Percentiles rank a stretch among this genome's conserved stretches.
Evolutionary conservation across 495 filamentous ascomycete genomes (phyloP).

Genomic region (Cercophora newfieldiana): DNA sequence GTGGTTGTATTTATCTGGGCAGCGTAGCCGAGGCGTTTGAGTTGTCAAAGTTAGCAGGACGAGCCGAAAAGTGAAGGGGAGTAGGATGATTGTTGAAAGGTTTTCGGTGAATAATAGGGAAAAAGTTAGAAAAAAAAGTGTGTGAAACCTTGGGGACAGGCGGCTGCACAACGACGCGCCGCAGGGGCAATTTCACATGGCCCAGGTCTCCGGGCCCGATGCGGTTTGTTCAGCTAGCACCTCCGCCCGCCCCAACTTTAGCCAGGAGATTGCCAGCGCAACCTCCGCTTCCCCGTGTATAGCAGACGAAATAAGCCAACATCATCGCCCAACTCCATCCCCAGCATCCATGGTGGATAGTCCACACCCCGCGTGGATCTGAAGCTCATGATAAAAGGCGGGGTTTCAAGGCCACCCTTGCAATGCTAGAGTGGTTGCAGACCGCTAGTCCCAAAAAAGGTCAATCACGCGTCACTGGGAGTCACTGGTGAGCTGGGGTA

Average conservation of each 20-base stretch:
- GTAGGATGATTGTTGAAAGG: neutral
- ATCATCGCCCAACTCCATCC: neutral
- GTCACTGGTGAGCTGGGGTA: neutral
- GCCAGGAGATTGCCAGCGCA: neutral
- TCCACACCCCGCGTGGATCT: neutral
- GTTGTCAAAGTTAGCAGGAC: neutral
- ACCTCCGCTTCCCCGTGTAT: neutral
- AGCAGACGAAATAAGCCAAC: neutral
- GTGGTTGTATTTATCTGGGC: neutral
- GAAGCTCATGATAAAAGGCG: neutral
- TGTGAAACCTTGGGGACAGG: neutral
- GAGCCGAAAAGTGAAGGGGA: neutral
- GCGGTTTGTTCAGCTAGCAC: neutral
- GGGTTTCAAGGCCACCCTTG: constrained; percentile 3
- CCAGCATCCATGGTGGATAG: neutral
- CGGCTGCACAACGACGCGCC: constrained; percentile 7
- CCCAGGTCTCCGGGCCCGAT: neutral
- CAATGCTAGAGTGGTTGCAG: constrained; percentile 12
- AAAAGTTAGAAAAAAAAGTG: constrained; percentile 4
- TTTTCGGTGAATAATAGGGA: constrained; percentile 1
- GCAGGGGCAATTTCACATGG: constrained; percentile 15
- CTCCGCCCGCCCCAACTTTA: neutral
- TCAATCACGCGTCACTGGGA: constrained; percentile 2
- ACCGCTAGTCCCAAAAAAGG: constrained; percentile 14
- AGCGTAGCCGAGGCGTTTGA: neutral